Evolutionary conservation across 176 grass and related monocot species (phyloP).

Genomic region (Hsuehochloa calcarea): DNA sequence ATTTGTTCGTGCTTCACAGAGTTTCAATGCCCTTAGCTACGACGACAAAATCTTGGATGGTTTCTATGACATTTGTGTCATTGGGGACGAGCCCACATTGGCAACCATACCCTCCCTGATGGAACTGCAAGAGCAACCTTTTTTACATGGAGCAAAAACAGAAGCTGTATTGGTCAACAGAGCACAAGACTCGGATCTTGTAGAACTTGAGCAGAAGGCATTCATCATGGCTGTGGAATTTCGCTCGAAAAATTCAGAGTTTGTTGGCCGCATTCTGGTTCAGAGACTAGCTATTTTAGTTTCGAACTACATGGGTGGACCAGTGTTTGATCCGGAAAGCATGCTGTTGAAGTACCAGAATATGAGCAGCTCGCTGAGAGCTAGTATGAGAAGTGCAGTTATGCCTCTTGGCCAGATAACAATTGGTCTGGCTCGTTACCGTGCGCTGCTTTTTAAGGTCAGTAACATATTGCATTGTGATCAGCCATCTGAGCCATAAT

Average conservation of each 20-base stretch:
- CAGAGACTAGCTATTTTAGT: conserved; percentile 69
- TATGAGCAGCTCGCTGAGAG: conserved; percentile 49
- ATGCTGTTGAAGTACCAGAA: conserved; percentile 52
- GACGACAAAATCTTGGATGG: conserved; percentile 98
- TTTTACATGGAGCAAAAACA: conserved; percentile 54
- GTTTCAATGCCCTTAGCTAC: conserved; percentile 86
- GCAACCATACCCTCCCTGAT: conserved; percentile 72
- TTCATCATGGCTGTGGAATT: conserved; percentile 54
- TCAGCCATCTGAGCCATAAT: conserved; percentile 1
- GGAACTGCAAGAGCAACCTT: conserved; percentile 52
- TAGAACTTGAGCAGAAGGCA: conserved; percentile 72
- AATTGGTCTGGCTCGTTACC: conserved; percentile 85
- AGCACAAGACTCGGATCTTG: conserved; percentile 66
- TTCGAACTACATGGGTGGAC: conserved; percentile 84
- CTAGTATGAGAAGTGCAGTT: conserved; percentile 55
- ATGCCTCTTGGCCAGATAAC: conserved; percentile 71
- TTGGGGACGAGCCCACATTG: conserved; percentile 37
- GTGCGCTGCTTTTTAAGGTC: conserved; percentile 95
- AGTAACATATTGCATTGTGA: conserved; percentile 17
- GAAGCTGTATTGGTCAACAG: conserved; percentile 85
- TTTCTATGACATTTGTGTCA: conserved; percentile 87
- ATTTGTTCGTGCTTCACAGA: conserved; percentile 91
- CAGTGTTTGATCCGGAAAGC: conserved; percentile 62
- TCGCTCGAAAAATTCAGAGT: conserved; percentile 46
- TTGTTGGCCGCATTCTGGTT: conserved; percentile 60